These are phyloP conservation scores for Pseudogymnoascus sp. DNA, from an alignment of 2,329 filamentous ascomycete species.

Conservation along the genomic window DNA sequence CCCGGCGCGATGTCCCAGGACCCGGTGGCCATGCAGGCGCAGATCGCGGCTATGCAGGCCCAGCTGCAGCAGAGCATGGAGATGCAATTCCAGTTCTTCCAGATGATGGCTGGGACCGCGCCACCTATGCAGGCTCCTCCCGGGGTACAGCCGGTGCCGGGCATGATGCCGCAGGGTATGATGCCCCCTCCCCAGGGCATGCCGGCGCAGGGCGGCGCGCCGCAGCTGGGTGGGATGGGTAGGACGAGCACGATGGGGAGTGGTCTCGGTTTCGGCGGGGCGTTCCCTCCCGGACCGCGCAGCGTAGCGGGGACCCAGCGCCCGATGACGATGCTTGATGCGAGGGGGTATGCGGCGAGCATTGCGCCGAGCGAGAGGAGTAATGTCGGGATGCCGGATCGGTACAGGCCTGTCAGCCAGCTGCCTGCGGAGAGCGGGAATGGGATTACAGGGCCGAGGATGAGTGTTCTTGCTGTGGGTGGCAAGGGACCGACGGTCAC, in stretches of 20 bases:
- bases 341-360: slow-evolving; percentile 66
- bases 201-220: not conserved
- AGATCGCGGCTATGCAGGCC: slow-evolving; percentile 65
- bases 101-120: slow-evolving; percentile 54
- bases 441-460: slow-evolving; percentile 34
- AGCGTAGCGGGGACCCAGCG: slow-evolving; percentile 40
- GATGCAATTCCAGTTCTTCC: slow-evolving; percentile 93
- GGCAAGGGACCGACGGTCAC: slow-evolving; percentile 16
- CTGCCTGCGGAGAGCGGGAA: slow-evolving; percentile 33
- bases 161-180: slow-evolving; percentile 18
- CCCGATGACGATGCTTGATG: not conserved
- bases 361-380: slow-evolving; percentile 94
- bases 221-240: not conserved
- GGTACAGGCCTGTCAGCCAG: slow-evolving; percentile 83
- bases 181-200: not conserved
- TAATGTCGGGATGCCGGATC: slow-evolving; percentile 80
- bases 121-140: slow-evolving; percentile 9
- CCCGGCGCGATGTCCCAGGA: slow-evolving; percentile 20
- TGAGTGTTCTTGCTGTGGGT: slow-evolving; percentile 32
- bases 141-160: not conserved
- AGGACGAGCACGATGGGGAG: not conserved
- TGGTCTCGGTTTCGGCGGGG: not conserved
- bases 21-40: slow-evolving; percentile 57
- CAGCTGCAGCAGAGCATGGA: slow-evolving; percentile 86
- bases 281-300: slow-evolving; percentile 54